Evolutionary conservation across 305 asterid genomes (phyloP), one percentile per base, ranked within the genome.

Genomic region (Plantago lanceolata): DNA sequence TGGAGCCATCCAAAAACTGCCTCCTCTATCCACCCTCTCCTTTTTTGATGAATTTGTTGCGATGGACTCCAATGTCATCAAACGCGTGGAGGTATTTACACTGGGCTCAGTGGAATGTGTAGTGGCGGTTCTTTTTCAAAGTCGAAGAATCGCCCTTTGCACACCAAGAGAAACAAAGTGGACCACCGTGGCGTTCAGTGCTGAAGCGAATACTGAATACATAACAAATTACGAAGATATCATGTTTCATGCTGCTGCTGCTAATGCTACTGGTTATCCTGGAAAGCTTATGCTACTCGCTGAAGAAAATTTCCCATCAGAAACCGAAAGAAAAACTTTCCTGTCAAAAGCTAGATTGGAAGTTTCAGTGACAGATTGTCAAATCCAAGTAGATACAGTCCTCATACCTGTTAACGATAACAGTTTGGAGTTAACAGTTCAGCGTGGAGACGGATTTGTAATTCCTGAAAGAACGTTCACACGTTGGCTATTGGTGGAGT

Each of bases 11-110:
- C 24, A 49, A 16, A 45, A 45, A 44, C 63, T 61, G 8, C 68
- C 73, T 9, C 19, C 67, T 2, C 16, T 47, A 12, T 52, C 67
- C n/a, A 68, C 67, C 6, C 67, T 68, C 26, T 37, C 62, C 48
- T 68, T 37, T 53, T 68, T 51, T 57, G 8, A 43, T 4, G 21
- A n/a, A 2, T 56, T 13, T 29, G 15, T 17, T 16, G 18, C n/a
- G n/a, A n/a, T n/a, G n/a, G n/a, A n/a, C 19, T 56, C 61, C 0
- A 8, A 15, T 37, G 12, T 15, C 20, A 29, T 29, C 14, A 5
- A 1, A 1, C 61, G 45, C 18, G 61, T 56, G 14, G 61, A 56
- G 7, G 8, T 28, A 26, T 31, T 56, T 31, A 26, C 61, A 2
- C 13, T 56, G 35, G 61, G 45, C 47, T 56, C 61, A 1, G 19